phyloP scores from a whole-genome alignment of 768 basidiomycete genomes.

The Pulveroboletus sp. region DNA sequence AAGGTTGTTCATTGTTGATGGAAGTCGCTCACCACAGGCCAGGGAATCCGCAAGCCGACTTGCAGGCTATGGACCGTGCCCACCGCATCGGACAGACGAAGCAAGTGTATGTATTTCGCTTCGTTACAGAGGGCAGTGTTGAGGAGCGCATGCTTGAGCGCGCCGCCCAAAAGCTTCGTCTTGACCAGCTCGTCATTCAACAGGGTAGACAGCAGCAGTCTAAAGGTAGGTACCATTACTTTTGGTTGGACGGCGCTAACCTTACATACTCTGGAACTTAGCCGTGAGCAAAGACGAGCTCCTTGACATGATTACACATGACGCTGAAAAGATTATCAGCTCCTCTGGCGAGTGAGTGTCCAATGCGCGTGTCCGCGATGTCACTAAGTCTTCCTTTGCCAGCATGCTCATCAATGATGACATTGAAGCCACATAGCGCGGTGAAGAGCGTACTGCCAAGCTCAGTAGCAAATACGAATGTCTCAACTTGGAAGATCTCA shows the following conservation, averaged over 20 bases:
- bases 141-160: slow-evolving; percentile 89
- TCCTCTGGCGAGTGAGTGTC: slow-evolving; percentile 59
- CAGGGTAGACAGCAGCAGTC: slow-evolving; percentile 81
- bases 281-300: slow-evolving; percentile 95
- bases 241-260: not conserved
- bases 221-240: slow-evolving; percentile 51
- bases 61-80: slow-evolving; percentile 98
- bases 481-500: slow-evolving; percentile 88
- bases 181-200: slow-evolving; percentile 96
- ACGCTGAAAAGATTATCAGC: slow-evolving; percentile 95
- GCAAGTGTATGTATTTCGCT: slow-evolving; percentile 85
- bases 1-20: slow-evolving; percentile 13
- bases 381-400: not conserved
- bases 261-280: slow-evolving; percentile 23
- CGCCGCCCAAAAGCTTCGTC: slow-evolving; percentile 87
- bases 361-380: not conserved
- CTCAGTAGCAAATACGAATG: slow-evolving; percentile 90
- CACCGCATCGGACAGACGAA: slow-evolving; percentile 94
- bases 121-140: slow-evolving; percentile 83
- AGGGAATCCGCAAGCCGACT: slow-evolving; percentile 97
- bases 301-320: slow-evolving; percentile 96
- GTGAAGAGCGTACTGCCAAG: slow-evolving; percentile 85
- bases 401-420: slow-evolving; percentile 81
- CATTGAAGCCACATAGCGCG: slow-evolving; percentile 89
- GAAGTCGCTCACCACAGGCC: slow-evolving; percentile 3